Conservation (phyloP, 148 eudicot species). For the Cornus florida region DNA sequence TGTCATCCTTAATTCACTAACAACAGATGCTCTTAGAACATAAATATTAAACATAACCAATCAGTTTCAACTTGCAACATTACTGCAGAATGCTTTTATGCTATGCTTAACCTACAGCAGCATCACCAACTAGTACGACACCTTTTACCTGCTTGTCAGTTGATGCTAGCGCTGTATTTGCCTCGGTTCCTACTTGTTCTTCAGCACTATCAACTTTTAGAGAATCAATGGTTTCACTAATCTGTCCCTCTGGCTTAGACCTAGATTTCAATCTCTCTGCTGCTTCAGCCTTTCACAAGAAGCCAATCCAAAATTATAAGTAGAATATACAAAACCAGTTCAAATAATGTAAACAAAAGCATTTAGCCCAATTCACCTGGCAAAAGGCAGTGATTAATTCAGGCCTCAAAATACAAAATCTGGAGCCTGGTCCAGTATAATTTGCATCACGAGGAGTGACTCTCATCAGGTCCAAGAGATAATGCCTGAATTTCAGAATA, state of each 20-base stretch:
- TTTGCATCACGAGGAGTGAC: conserved; percentile 99
- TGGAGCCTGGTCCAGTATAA: conserved; percentile 79
- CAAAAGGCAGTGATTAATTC: conserved; percentile 84
- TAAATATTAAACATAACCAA: no score
- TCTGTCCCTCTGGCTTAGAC: conserved; percentile 29
- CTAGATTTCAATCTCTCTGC: conserved; percentile 36
- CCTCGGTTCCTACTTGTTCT: conserved; percentile 20
- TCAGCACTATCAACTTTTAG: conserved; percentile 35
- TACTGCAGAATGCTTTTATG: neutral
- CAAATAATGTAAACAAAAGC: neutral
- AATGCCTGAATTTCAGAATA: conserved; percentile 59
- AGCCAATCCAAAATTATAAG: conserved; percentile 9
- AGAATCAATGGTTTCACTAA: conserved; percentile 38
- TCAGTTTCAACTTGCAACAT: neutral
- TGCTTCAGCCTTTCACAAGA: conserved; percentile 59
- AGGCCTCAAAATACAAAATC: conserved; percentile 94
- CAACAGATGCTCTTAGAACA: no score
- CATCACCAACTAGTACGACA: neutral
- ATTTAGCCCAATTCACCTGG: conserved; percentile 45
- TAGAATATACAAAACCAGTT: neutral
- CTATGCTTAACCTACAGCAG: neutral
- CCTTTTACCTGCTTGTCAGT: conserved; percentile 39
- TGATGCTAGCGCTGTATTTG: conserved; percentile 25
- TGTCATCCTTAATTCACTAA: no score
- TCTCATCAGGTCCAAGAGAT: conserved; percentile 98